Base-by-base conservation (phyloP, 176 grass and related monocot genomes). In the Urochloa ruziziensis region DNA sequence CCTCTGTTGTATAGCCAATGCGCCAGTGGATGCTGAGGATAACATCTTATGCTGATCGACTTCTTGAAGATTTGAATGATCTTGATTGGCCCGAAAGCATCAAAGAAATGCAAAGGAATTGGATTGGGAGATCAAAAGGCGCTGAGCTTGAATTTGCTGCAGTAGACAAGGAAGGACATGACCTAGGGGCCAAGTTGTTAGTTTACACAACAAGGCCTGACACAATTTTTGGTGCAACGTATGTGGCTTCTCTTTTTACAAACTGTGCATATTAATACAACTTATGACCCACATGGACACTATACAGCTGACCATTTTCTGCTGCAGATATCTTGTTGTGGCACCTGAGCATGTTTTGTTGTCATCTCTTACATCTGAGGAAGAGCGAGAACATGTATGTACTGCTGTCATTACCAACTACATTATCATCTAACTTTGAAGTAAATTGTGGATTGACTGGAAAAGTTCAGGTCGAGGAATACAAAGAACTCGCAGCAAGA, bases 91-190 rank as follows among this genome's bases (percentile, higher is more conserved):
- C 96, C 52, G 96, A 95, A 40, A 98, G 96, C 80, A 95, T 98
- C 49, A 98, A 98, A 78, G 96, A 95, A 86, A 95, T 98, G 93
- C 96, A 98, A 80, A 88, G 93, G 76, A 95, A 98, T 78, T 98
- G 96, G 96, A 98, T 98, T 69, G 91, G 96, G 42, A 86, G 87
- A 47, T 98, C 93, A 21, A 87, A 98, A 90, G 96, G 96, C 47
- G 91, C 96, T 80, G 96, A 98, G 46, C 87, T 95, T 67, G 80
- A 90, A 82, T 98, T 98, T 81, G 65, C 59, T 30, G 73, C 94
- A 59, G 85, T 93, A 90, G 80, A 93, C 73, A 28, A 43, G 56
- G 80, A 88, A 62, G 90, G 85, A 28, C 67, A 70, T 73, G 82
- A 90, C 58, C 54, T 84, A 77, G 87, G 76, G 23, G 72, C 85